phyloP scores from a whole-genome alignment of 2,329 filamentous ascomycete species.

The Verruconis gallopava region DNA sequence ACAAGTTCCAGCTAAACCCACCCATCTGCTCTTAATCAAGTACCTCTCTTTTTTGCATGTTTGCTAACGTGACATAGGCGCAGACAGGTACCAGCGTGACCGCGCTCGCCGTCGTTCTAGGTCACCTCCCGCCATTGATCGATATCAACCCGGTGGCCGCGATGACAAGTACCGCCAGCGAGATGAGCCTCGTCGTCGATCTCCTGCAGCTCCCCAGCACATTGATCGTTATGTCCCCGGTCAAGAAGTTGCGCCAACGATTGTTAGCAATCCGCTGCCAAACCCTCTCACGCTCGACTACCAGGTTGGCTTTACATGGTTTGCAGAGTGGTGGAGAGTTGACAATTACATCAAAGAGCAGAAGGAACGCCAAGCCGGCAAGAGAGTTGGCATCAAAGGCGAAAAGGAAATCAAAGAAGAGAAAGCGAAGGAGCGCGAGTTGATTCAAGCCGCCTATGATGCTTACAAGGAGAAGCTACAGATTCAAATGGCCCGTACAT shows the following conservation, averaged over 20 bases:
- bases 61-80: too few relatives aligned
- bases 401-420: constrained; percentile 58
- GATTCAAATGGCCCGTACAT: constrained; percentile 67
- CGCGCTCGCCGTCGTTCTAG: constrained; percentile 45
- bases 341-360: constrained; percentile 76
- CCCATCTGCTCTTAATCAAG: too few relatives aligned
- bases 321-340: constrained; percentile 74
- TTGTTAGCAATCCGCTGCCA: constrained; percentile 50
- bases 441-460: constrained; percentile 59
- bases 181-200: constrained; percentile 49
- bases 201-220: constrained; percentile 48
- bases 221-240: constrained; percentile 80
- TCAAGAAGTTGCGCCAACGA: constrained; percentile 43
- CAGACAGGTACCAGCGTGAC: constrained; percentile 16
- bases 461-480: constrained; percentile 53
- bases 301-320: constrained; percentile 76
- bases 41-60: too few relatives aligned
- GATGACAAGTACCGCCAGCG: constrained; percentile 55
- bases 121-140: constrained; percentile 58
- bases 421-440: constrained; percentile 63
- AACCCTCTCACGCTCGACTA: constrained; percentile 63
- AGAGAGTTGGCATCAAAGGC: constrained; percentile 51
- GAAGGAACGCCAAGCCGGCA: constrained; percentile 59
- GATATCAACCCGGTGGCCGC: constrained; percentile 56
- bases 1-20: too few relatives aligned